A percentile compares a stretch with the other conserved stretches of the same genome.
Conservation (phyloP, 1,139 yeast species). For the Hemisphaericaspora xylanilytica region DNA sequence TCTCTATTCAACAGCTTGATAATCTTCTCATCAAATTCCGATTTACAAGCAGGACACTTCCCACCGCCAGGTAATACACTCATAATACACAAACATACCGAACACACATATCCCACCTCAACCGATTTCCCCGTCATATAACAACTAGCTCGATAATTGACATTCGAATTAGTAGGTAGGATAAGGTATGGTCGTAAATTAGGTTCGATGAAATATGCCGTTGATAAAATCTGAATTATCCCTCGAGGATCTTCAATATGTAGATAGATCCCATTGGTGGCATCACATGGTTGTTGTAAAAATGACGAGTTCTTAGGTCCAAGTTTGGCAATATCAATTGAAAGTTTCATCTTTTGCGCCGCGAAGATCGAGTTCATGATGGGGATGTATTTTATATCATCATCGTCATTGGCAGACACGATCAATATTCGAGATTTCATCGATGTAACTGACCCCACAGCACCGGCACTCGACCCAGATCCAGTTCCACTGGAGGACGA, state of each 20-base stretch:
- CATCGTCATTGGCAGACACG: slow-evolving; percentile 74
- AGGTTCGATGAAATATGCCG: slow-evolving; percentile 83
- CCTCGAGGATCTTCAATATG: slow-evolving; percentile 75
- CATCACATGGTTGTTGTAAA: slow-evolving; percentile 93
- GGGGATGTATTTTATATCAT: slow-evolving; percentile 81
- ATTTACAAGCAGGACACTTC: slow-evolving; percentile 55
- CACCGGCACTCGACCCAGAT: too few relatives aligned
- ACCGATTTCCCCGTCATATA: slow-evolving; percentile 85
- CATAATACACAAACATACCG: slow-evolving; percentile 83
- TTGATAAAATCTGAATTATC: slow-evolving; percentile 59
- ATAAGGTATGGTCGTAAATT: slow-evolving; percentile 69
- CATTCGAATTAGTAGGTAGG: slow-evolving; percentile 80
- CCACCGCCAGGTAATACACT: slow-evolving; percentile 59
- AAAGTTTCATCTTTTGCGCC: slow-evolving; percentile 87
- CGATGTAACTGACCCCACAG: too few relatives aligned
- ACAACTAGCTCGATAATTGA: slow-evolving; percentile 94
- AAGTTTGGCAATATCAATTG: slow-evolving; percentile 86
- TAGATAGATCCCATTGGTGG: slow-evolving; percentile 87
- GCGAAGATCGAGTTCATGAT: slow-evolving; percentile 96
- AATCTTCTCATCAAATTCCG: slow-evolving; percentile 52
- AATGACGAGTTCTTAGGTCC: slow-evolving; percentile 72
- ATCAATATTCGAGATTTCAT: slow-evolving; percentile 73
- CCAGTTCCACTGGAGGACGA: slow-evolving; percentile 12
- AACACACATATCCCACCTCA: slow-evolving; percentile 92
- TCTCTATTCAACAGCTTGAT: slow-evolving; percentile 41